Base-by-base conservation (phyloP, 768 basidiomycete species). In the Leccinum aurantiacum region DNA sequence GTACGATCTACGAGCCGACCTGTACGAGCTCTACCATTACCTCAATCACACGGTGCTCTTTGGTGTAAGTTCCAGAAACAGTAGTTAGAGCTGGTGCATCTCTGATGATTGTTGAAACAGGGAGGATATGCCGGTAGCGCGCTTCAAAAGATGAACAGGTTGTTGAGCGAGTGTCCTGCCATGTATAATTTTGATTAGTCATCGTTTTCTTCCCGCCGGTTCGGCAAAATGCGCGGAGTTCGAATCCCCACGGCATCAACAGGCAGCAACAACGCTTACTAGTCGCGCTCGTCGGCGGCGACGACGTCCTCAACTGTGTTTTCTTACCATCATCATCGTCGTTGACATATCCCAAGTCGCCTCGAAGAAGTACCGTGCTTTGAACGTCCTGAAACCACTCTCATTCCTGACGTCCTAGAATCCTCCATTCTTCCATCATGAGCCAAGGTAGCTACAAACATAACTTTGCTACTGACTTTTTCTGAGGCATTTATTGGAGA, bases 11-110 rank as follows among this genome's bases (percentile, higher is more conserved):
- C 81, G 91, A 35, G 79, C 73, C 33, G 82, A 88, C 54, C 72
- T 92, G n/a, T 92, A 93, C 64, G 84, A 90, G 70, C 73, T 92
- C 27, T 93, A 89, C 63, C 91, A 93, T 72, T 90, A 91, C 67
- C 74, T 92, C 63, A 93, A 93, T 65, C 91, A 93, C 66, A 90
- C 90, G 0, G 75, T 90, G 5, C 70, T 93, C 5, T 92, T 92
- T 67, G 89, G 89, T 60, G 90, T 91, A 68, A 76, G 87, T 77
- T 19, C 44, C 19, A 9, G 35, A 47, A 19, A 9, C 10, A 37
- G 1, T 6, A 10, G 2, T 14, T 6, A 9, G 22, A 3, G 9
- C 9, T 41, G 19, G 10, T 1, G 35, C n/a, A 8, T 37, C 27
- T 8, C 35, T 58, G 15, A 53, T 31, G 46, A 56, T 25, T n/a